Percentiles rank a stretch among this genome's conserved stretches.
phyloP scores from a whole-genome alignment of 306 rosid genomes.

The Rosa chinensis region DNA sequence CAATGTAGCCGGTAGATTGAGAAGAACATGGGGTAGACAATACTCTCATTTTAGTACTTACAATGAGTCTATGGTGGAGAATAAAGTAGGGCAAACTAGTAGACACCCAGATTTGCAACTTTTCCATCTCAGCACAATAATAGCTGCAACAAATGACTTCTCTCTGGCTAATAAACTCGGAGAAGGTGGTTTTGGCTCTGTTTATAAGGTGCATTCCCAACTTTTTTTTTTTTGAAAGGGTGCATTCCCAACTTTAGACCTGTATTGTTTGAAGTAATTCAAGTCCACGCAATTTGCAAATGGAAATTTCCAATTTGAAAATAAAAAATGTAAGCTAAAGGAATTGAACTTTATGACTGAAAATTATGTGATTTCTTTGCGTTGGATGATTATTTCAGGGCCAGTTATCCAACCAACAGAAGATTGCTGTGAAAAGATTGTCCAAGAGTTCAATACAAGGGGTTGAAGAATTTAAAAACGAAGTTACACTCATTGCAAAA shows the following conservation, averaged over 20 bases:
- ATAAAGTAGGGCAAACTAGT: not conserved
- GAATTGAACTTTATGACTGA: not conserved
- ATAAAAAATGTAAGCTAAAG: not conserved
- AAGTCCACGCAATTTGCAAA: not conserved
- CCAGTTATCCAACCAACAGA: not conserved
- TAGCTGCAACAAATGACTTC: slow-evolving; percentile 10
- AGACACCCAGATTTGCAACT: not conserved
- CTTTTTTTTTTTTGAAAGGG: not conserved
- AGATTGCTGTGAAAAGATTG: slow-evolving; percentile 4
- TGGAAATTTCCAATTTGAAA: not conserved
- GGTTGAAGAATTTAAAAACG: not conserved
- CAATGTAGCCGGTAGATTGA: not conserved
- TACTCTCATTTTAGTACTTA: not conserved
- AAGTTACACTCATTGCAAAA: not conserved
- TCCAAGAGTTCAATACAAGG: not conserved
- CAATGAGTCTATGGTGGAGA: not conserved
- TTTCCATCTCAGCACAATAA: slow-evolving; percentile 1
- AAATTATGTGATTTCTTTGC: not conserved
- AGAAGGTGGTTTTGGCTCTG: slow-evolving; percentile 21
- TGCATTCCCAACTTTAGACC: not conserved
- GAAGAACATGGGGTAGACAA: not conserved
- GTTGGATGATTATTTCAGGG: not conserved
- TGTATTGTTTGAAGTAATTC: too few species aligned
- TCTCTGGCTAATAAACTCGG: slow-evolving; percentile 10
- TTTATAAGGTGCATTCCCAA: not conserved